Percentiles rank a stretch among this genome's conserved stretches.
These are phyloP conservation scores for Neurospora tetraspora DNA, from an alignment of 495 filamentous ascomycete species.

Conservation along the genomic window DNA sequence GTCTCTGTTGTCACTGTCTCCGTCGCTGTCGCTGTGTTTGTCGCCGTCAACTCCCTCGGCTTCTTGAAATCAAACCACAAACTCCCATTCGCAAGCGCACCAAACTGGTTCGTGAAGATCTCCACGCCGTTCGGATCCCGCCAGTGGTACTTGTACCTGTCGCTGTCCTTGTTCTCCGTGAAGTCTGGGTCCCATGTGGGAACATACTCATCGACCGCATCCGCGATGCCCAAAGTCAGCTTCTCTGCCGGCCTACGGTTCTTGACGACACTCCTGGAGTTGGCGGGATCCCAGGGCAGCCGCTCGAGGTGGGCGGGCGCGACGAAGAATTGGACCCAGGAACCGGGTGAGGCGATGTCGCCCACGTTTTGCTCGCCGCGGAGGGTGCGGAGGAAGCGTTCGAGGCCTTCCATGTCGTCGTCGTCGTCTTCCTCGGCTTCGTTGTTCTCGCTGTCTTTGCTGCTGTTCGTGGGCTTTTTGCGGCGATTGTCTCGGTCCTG, in stretches of 20 bases:
- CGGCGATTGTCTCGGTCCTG: constrained; percentile 21
- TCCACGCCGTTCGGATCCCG: not conserved
- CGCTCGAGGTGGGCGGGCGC: constrained; percentile 10
- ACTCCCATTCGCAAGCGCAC: not conserved
- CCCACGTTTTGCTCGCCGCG: constrained; percentile 10
- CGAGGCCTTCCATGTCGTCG: constrained; percentile 18
- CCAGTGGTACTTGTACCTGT: not conserved
- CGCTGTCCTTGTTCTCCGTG: not conserved
- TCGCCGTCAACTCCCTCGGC: not conserved
- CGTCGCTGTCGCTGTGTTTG: not conserved
- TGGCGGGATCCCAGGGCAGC: constrained; percentile 5
- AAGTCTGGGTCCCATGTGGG: not conserved
- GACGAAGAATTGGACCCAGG: constrained; percentile 40
- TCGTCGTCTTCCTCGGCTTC: constrained; percentile 19
- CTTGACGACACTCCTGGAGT: not conserved
- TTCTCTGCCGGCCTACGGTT: not conserved
- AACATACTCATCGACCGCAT: not conserved
- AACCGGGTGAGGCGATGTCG: constrained; percentile 31
- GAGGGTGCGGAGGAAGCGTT: constrained; percentile 22
- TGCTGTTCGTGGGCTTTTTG: constrained; percentile 14
- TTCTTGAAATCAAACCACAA: not conserved
- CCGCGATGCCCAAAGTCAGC: not conserved
- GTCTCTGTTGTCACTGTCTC: not conserved
- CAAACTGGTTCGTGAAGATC: not conserved
- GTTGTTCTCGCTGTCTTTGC: constrained; percentile 12